phyloP scores from a whole-genome alignment of 2,329 filamentous ascomycete species.

The Leptographium flavum region DNA sequence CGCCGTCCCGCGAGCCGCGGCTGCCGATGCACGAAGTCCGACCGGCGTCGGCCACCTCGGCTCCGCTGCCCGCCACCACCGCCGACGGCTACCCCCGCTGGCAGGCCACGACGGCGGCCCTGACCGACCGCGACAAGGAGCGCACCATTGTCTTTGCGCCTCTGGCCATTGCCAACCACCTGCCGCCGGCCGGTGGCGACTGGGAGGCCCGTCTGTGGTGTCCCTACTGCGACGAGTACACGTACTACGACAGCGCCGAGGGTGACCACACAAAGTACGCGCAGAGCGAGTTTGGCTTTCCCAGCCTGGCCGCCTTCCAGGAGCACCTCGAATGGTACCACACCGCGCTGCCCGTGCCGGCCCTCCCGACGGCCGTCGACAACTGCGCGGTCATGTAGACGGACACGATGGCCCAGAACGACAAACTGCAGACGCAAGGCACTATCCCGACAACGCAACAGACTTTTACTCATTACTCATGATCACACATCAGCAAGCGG shows the following conservation, averaged over 20 bases:
- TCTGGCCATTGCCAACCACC: conserved; percentile 42
- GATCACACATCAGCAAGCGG: background rate
- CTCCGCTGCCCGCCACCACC: conserved; percentile 3
- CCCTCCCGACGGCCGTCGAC: conserved; percentile 18
- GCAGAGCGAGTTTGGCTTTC: conserved; percentile 32
- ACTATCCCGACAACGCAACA: too few species aligned
- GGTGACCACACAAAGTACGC: conserved; percentile 33
- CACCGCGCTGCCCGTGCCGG: conserved; percentile 24
- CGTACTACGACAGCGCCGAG: conserved; percentile 34
- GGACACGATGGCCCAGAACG: background rate
- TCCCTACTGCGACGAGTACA: conserved; percentile 41
- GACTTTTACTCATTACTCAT: too few species aligned
- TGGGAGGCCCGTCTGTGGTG: conserved; percentile 39
- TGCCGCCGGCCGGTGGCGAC: conserved; percentile 32
- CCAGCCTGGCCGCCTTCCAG: conserved; percentile 32
- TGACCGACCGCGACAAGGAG: conserved; percentile 23
- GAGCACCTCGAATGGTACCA: conserved; percentile 45
- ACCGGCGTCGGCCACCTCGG: conserved; percentile 1
- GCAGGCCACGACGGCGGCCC: conserved; percentile 33
- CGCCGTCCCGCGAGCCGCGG: conserved; percentile 6
- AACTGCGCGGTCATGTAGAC: conserved; percentile 22
- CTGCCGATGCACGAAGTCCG: background rate
- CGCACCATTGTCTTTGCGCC: conserved; percentile 42
- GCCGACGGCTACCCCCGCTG: conserved; percentile 26
- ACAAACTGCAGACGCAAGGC: background rate